Conservation (phyloP, 805 yeast species). For the Maudiozyma saulgeensis region DNA sequence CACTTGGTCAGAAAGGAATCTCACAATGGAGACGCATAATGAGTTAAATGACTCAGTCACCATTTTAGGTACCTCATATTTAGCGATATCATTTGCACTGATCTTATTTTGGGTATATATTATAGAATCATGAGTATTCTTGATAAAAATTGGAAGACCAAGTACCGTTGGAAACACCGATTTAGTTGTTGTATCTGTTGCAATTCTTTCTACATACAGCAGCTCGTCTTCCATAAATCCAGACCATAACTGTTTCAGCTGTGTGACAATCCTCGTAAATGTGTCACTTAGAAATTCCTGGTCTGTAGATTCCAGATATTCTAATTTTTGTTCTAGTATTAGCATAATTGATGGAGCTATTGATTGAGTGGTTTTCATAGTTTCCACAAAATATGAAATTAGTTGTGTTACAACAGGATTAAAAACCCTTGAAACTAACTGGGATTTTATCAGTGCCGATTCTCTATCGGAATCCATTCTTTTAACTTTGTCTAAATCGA, state of each 20-base stretch:
- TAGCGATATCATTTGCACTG: neutral
- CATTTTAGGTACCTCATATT: conserved; percentile 3
- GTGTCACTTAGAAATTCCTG: conserved; percentile 54
- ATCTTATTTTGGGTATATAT: conserved; percentile 19
- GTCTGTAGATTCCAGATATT: conserved; percentile 37
- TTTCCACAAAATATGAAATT: conserved; percentile 23
- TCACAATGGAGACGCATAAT: conserved; percentile 3
- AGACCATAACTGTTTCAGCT: conserved; percentile 47
- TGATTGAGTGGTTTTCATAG: conserved; percentile 32
- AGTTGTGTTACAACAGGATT: conserved; percentile 23
- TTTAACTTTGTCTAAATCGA: conserved; percentile 27
- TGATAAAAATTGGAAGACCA: conserved; percentile 39
- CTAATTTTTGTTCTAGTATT: conserved; percentile 33
- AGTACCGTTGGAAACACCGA: conserved; percentile 38
- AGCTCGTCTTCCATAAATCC: conserved; percentile 49
- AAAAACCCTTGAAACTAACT: conserved; percentile 40
- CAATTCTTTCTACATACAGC: conserved; percentile 32
- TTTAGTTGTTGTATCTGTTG: conserved; percentile 23
- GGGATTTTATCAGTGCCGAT: conserved; percentile 38
- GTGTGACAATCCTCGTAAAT: conserved; percentile 43
- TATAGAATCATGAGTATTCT: conserved; percentile 26
- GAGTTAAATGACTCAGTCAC: conserved; percentile 1
- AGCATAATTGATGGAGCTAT: conserved; percentile 36
- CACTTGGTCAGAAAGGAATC: conserved; percentile 1
- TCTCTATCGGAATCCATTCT: conserved; percentile 38